These are phyloP conservation scores for Ascochyta fabae DNA, from an alignment of 2,329 filamentous ascomycete species.

Conservation along the genomic window DNA sequence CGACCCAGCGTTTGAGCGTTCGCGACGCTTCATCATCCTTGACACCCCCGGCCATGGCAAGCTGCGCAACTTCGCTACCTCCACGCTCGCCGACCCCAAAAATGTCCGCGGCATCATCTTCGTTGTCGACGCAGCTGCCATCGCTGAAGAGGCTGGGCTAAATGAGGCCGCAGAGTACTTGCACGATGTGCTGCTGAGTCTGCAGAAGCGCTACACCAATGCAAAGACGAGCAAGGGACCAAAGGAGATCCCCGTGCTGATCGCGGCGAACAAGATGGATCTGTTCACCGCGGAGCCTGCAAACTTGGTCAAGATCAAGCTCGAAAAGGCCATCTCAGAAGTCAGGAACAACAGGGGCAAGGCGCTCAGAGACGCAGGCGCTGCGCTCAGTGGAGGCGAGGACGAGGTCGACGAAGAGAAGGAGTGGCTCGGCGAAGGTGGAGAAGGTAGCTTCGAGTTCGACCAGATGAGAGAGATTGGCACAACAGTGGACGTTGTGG, in stretches of 20 bases:
- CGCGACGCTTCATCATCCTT: constrained; percentile 74
- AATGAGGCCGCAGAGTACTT: constrained; percentile 81
- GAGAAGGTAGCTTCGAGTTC: constrained; percentile 79
- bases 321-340: constrained; percentile 82
- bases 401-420: constrained; percentile 68
- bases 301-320: constrained; percentile 71
- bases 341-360: constrained; percentile 77
- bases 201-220: constrained; percentile 75
- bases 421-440: constrained; percentile 82
- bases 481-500: constrained; percentile 76
- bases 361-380: constrained; percentile 81
- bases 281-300: constrained; percentile 90
- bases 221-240: constrained; percentile 64
- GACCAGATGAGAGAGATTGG: constrained; percentile 83
- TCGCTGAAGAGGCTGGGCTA: constrained; percentile 57
- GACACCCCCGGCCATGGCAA: constrained; percentile 98
- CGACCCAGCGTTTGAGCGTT: constrained; percentile 62
- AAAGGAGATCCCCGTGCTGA: constrained; percentile 72
- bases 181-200: constrained; percentile 81
- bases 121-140: constrained; percentile 78
- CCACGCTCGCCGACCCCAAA: constrained; percentile 55
- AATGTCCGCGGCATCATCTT: constrained; percentile 78
- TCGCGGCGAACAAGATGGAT: constrained; percentile 95
- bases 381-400: constrained; percentile 66
- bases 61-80: constrained; percentile 74